Evolutionary conservation across 495 filamentous ascomycete genomes (phyloP).

Genomic region (Penicillium bovifimosum): DNA sequence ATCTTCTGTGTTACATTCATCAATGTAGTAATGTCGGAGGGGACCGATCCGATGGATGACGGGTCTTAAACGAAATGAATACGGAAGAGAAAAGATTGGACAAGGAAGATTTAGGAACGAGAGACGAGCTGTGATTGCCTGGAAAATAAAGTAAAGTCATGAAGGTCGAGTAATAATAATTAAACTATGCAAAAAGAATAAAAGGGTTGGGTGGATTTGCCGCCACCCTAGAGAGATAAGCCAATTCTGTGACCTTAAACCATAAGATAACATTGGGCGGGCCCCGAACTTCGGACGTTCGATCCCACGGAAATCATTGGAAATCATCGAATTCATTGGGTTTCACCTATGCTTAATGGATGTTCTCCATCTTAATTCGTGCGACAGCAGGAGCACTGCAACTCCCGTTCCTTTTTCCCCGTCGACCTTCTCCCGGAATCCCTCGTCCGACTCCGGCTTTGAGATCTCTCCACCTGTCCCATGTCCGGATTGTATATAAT

Average conservation of each 20-base stretch:
- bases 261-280: conserved; percentile 31
- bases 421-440: conserved; percentile 8
- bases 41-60: conserved; percentile 21
- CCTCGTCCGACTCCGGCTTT: conserved; percentile 37
- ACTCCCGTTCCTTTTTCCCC: conserved; percentile 9
- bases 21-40: conserved; percentile 18
- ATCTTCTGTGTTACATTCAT: neutral
- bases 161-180: neutral
- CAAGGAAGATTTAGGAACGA: conserved; percentile 6
- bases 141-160: neutral
- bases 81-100: neutral
- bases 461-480: conserved; percentile 13
- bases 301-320: conserved; percentile 18
- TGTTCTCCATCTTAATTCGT: neutral
- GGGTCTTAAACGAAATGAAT: neutral
- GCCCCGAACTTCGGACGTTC: conserved; percentile 38
- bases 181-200: neutral
- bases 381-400: neutral
- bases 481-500: conserved; percentile 16
- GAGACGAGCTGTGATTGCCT: neutral
- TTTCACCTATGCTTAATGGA: neutral
- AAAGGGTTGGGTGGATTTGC: conserved; percentile 2
- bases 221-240: conserved; percentile 32
- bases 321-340: neutral
- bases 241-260: conserved; percentile 37